These are phyloP conservation scores for Aureobasidium sp. DNA, from an alignment of 2,329 filamentous ascomycete species.

Conservation along the genomic window DNA sequence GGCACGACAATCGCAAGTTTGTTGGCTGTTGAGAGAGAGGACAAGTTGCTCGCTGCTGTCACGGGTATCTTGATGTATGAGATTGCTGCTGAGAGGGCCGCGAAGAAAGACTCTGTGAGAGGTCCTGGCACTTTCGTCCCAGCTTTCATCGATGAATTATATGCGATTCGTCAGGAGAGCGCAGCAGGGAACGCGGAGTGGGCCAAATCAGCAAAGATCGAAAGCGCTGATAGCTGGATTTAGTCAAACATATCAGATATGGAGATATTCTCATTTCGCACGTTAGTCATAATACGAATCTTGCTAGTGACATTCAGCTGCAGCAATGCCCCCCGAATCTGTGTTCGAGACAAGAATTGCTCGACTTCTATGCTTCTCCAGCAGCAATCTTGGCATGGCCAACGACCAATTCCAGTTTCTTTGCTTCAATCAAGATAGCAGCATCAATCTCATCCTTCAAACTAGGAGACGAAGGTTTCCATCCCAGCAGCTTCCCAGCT, in stretches of 20 bases:
- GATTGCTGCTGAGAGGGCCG: conserved; percentile 61
- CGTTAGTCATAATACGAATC: neutral
- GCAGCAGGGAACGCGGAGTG: conserved; percentile 41
- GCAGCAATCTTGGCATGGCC: conserved; percentile 25
- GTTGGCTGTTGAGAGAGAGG: conserved; percentile 52
- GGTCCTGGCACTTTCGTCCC: conserved; percentile 85
- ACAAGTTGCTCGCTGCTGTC: conserved; percentile 64
- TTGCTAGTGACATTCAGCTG: neutral
- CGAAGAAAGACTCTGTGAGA: conserved; percentile 48
- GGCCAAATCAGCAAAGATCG: conserved; percentile 44
- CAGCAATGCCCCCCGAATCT: no score
- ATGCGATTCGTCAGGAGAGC: conserved; percentile 39
- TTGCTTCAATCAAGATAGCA: conserved; percentile 43
- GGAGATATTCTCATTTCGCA: neutral
- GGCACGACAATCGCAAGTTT: conserved; percentile 74
- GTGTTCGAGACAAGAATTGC: neutral
- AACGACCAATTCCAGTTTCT: conserved; percentile 23
- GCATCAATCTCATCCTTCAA: conserved; percentile 29
- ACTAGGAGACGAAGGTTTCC: conserved; percentile 41
- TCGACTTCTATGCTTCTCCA: conserved; percentile 15
- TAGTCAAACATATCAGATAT: neutral
- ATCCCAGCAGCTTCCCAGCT: conserved; percentile 50
- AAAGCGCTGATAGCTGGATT: conserved; percentile 13
- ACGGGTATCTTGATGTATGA: conserved; percentile 74
- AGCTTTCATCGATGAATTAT: conserved; percentile 68